Evolutionary conservation across 768 basidiomycete genomes (phyloP).

Genomic region (Solioccasus polychromus): DNA sequence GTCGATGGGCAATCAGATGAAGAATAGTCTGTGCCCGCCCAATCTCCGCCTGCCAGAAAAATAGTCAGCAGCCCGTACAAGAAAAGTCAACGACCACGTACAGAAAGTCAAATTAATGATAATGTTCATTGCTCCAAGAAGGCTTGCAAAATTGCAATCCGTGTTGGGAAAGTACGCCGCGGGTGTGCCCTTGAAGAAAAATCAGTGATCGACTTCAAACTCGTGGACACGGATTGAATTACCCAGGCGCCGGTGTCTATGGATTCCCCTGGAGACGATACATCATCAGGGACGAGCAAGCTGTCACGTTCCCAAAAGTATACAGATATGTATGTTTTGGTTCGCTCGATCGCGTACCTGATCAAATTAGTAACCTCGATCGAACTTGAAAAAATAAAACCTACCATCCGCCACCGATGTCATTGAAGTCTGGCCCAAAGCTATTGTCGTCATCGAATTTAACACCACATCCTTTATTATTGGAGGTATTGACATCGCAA

Average conservation of each 20-base stretch:
- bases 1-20: conserved; percentile 31
- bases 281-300: conserved; percentile 33
- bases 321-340: conserved; percentile 32
- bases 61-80: too few relatives aligned
- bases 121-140: conserved; percentile 33
- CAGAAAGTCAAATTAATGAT: conserved; percentile 36
- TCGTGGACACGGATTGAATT: background rate
- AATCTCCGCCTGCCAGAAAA: too few relatives aligned
- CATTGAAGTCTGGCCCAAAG: conserved; percentile 30
- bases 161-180: conserved; percentile 37
- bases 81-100: too few relatives aligned
- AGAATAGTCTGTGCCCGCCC: conserved; percentile 10
- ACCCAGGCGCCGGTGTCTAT: conserved; percentile 27
- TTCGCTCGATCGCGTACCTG: conserved; percentile 41
- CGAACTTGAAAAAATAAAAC: background rate
- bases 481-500: conserved; percentile 30
- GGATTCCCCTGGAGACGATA: conserved; percentile 17
- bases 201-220: background rate
- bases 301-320: conserved; percentile 42
- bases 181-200: conserved; percentile 28
- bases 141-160: conserved; percentile 38
- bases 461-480: conserved; percentile 38
- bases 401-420: conserved; percentile 40
- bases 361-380: background rate
- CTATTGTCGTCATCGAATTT: conserved; percentile 22